phyloP scores from a whole-genome alignment of 805 yeast species.

The Candida vartiovaarae region DNA sequence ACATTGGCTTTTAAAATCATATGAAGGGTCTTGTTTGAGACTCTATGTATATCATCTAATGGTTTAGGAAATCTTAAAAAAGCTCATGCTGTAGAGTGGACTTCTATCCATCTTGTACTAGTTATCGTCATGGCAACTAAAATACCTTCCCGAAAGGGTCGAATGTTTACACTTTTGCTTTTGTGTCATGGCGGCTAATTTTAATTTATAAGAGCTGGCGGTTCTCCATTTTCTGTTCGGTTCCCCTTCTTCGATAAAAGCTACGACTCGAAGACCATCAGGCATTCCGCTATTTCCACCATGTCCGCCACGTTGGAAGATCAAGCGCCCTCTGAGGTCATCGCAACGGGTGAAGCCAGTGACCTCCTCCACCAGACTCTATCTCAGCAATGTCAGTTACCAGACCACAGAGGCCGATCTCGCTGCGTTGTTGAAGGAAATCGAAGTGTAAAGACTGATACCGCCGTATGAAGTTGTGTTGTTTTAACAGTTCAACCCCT shows the following conservation, averaged over 20 bases:
- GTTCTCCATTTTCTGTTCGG: neutral
- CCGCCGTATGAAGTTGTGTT: conserved; percentile 2
- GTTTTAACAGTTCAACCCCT: neutral
- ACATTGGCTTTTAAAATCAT: neutral
- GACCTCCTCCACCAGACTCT: conserved; percentile 31
- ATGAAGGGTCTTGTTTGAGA: conserved; percentile 3
- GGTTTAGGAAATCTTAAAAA: conserved; percentile 11
- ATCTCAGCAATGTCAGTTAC: conserved; percentile 48
- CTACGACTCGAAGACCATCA: no score
- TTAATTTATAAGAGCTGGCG: neutral
- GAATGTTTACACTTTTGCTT: neutral
- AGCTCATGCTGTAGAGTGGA: neutral
- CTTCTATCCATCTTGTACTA: neutral
- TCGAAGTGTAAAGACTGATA: conserved; percentile 34
- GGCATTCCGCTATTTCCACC: no score
- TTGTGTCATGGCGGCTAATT: conserved; percentile 7
- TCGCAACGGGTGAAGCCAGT: neutral
- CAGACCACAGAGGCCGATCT: conserved; percentile 48
- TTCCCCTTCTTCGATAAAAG: neutral
- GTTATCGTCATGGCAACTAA: no score
- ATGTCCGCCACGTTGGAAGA: conserved; percentile 1
- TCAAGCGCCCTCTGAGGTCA: neutral
- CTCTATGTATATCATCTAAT: conserved; percentile 22
- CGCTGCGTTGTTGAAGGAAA: conserved; percentile 34
- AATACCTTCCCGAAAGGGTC: neutral